Evolutionary conservation across 2,329 filamentous ascomycete genomes (phyloP).

Genomic region (Colletotrichum zoysiae): DNA sequence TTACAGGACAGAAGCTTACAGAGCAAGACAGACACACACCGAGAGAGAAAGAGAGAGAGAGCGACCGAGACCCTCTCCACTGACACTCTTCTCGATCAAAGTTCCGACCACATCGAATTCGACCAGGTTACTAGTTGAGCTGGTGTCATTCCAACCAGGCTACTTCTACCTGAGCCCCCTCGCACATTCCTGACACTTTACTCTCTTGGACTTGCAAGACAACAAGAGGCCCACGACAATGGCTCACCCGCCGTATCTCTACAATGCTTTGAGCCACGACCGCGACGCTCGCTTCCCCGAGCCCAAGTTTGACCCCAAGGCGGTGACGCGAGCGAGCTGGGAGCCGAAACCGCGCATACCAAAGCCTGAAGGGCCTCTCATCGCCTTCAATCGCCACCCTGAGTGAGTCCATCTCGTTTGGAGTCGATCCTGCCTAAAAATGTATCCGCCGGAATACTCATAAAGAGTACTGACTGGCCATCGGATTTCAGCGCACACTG

Average conservation of each 20-base stretch:
- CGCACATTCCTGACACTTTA: constrained; percentile 18
- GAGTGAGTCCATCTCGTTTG: constrained; percentile 69
- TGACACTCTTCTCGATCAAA: neutral
- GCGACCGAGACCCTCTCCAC: neutral
- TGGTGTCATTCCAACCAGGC: constrained; percentile 27
- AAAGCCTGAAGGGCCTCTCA: constrained; percentile 79
- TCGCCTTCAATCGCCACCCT: constrained; percentile 88
- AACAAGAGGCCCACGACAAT: constrained; percentile 43
- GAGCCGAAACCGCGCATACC: constrained; percentile 71
- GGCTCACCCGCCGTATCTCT: constrained; percentile 75
- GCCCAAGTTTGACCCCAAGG: constrained; percentile 85
- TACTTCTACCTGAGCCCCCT: neutral
- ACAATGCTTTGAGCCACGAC: constrained; percentile 67
- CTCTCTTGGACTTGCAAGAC: neutral
- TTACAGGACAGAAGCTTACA: constrained; percentile 2
- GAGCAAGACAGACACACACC: neutral
- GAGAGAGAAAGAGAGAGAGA: neutral
- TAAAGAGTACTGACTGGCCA: neutral
- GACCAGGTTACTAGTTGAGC: neutral
- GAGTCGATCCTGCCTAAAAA: neutral
- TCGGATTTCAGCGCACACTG: constrained; percentile 65
- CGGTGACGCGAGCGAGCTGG: constrained; percentile 84
- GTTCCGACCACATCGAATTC: neutral
- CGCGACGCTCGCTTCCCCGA: constrained; percentile 66
- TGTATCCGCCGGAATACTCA: no score